phyloP scores from a whole-genome alignment of 805 yeast genomes.

The Kazachstania psychrophila region DNA sequence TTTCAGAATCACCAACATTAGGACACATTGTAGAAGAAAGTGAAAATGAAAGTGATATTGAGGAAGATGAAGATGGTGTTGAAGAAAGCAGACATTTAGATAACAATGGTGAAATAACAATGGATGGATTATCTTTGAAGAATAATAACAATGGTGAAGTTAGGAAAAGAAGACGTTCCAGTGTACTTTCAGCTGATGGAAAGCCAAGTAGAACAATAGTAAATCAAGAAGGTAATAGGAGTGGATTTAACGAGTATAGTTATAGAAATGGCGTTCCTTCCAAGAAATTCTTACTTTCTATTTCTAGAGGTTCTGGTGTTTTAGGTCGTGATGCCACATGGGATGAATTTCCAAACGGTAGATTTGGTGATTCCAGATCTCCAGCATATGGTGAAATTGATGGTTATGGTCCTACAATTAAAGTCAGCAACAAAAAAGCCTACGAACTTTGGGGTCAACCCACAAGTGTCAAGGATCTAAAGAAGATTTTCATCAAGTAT shows the following conservation, averaged over 20 bases:
- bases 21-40: conserved; percentile 37
- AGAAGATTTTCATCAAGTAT: conserved; percentile 60
- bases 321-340: conserved; percentile 86
- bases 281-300: conserved; percentile 57
- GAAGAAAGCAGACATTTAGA: conserved; percentile 25
- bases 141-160: conserved; percentile 7
- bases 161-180: conserved; percentile 27
- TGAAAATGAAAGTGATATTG: conserved; percentile 7
- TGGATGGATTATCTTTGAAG: conserved; percentile 17
- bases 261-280: conserved; percentile 27
- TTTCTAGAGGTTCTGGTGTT: conserved; percentile 75
- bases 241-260: conserved; percentile 1
- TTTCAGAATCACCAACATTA: conserved; percentile 51
- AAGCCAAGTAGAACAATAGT: conserved; percentile 35
- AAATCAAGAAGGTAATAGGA: conserved; percentile 22
- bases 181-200: conserved; percentile 21
- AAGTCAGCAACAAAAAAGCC: conserved; percentile 60
- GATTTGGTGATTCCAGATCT: conserved; percentile 90
- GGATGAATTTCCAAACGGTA: conserved; percentile 96
- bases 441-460: conserved; percentile 77
- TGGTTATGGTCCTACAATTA: conserved; percentile 90
- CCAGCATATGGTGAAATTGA: conserved; percentile 98
- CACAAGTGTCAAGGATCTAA: conserved; percentile 45
- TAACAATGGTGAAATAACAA: conserved; percentile 27
- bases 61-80: conserved; percentile 6